phyloP scores from a whole-genome alignment of 2,329 filamentous ascomycete species.

The Botryotinia convoluta region DNA sequence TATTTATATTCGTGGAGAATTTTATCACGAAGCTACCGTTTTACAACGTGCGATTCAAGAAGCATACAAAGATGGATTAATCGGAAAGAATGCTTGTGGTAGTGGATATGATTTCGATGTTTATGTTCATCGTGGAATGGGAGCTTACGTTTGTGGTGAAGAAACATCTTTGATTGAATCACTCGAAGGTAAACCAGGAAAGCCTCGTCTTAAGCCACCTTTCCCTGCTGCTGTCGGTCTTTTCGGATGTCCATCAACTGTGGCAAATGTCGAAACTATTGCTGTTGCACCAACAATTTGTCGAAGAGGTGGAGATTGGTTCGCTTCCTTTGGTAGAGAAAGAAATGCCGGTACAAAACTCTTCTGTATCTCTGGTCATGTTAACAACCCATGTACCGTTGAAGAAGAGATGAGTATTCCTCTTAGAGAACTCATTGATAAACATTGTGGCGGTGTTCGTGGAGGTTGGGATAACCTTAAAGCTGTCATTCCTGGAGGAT shows the following conservation, averaged over 20 bases:
- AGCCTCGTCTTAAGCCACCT: constrained; percentile 96
- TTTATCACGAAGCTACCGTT: constrained; percentile 91
- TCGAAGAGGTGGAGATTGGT: constrained; percentile 89
- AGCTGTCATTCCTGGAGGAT: constrained; percentile 93
- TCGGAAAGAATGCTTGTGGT: constrained; percentile 97
- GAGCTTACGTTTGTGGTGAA: constrained; percentile 96
- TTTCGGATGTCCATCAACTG: constrained; percentile 96
- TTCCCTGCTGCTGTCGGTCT: constrained; percentile 97
- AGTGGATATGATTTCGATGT: constrained; percentile 98
- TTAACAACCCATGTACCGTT: constrained; percentile 97
- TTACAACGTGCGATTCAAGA: constrained; percentile 96
- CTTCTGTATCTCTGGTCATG: constrained; percentile 96
- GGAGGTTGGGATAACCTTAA: constrained; percentile 98
- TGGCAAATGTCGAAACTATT: constrained; percentile 96
- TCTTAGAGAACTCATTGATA: constrained; percentile 92
- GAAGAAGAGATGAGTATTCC: constrained; percentile 99
- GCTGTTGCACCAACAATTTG: constrained; percentile 95
- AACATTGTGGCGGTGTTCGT: constrained; percentile 94
- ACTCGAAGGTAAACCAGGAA: constrained; percentile 96
- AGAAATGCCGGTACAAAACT: constrained; percentile 97
- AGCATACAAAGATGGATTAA: constrained; percentile 89
- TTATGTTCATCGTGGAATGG: constrained; percentile 92
- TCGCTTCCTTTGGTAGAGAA: constrained; percentile 89
- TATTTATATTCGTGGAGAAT: constrained; percentile 99
- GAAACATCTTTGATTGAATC: constrained; percentile 98